Conservation (phyloP, 306 rosid species). For the Amphicarpaea edgeworthii region DNA sequence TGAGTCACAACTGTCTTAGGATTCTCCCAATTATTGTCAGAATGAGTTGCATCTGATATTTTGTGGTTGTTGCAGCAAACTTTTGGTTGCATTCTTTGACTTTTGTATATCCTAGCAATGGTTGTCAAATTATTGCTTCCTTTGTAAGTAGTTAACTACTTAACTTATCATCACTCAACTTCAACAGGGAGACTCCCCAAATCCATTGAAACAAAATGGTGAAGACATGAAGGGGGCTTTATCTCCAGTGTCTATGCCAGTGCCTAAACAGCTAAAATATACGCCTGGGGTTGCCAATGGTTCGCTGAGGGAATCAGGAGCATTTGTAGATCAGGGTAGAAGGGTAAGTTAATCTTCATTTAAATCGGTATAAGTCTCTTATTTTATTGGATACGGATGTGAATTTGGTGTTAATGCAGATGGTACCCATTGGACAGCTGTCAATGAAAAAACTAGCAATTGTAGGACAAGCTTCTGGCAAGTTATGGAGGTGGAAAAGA, state of each 20-base stretch:
- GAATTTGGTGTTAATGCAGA: conserved; percentile 64
- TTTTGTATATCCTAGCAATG: neutral
- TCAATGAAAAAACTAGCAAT: conserved; percentile 83
- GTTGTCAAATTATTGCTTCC: conserved; percentile 7
- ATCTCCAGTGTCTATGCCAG: conserved; percentile 85
- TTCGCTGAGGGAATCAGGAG: conserved; percentile 65
- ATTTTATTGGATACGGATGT: conserved; percentile 38
- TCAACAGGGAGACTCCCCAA: conserved; percentile 73
- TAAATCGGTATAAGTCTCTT: conserved; percentile 26
- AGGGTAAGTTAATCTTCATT: conserved; percentile 59
- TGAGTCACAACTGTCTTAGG: conserved; percentile 17
- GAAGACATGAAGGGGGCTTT: conserved; percentile 75
- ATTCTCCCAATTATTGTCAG: conserved; percentile 10
- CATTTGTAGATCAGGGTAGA: conserved; percentile 73
- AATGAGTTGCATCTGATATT: conserved; percentile 14
- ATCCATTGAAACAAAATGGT: conserved; percentile 66
- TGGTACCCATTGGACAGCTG: conserved; percentile 88
- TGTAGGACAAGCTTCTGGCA: conserved; percentile 86
- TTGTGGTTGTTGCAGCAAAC: neutral
- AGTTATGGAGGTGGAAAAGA: conserved; percentile 99
- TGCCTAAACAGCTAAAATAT: conserved; percentile 86
- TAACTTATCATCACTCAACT: conserved; percentile 46
- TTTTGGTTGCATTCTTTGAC: conserved; percentile 31
- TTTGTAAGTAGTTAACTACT: conserved; percentile 29
- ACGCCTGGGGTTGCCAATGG: conserved; percentile 91